Percentiles rank a stretch among this genome's conserved stretches.
These are phyloP conservation scores for Rachicladosporium sp. DNA, from an alignment of 2,329 filamentous ascomycete genomes.

Conservation along the genomic window DNA sequence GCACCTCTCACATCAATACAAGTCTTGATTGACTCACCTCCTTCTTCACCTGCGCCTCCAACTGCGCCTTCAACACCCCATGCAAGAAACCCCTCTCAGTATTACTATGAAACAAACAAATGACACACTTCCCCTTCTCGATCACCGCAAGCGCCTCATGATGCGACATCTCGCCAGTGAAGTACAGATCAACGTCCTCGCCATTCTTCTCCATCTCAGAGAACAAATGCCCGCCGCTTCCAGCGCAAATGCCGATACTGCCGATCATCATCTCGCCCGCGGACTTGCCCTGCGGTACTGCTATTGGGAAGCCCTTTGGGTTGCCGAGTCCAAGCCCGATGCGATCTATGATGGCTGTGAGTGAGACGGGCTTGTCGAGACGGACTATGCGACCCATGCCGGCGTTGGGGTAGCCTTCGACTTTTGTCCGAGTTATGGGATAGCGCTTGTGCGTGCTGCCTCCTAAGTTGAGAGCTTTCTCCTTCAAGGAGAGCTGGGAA, in stretches of 20 bases:
- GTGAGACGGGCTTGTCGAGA: slow-evolving; percentile 39
- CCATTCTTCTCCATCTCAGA: slow-evolving; percentile 38
- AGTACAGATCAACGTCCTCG: slow-evolving; percentile 59
- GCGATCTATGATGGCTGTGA: slow-evolving; percentile 48
- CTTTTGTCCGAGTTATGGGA: slow-evolving; percentile 39
- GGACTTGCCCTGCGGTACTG: slow-evolving; percentile 47
- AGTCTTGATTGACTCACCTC: slow-evolving; percentile 24
- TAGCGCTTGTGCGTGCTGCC: slow-evolving; percentile 37
- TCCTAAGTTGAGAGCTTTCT: slow-evolving; percentile 26
- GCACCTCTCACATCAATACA: not conserved
- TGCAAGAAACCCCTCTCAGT: slow-evolving; percentile 75
- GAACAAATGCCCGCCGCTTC: slow-evolving; percentile 70
- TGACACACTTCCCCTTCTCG: slow-evolving; percentile 69
- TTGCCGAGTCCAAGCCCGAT: slow-evolving; percentile 53
- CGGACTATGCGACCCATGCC: slow-evolving; percentile 51
- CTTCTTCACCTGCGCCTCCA: slow-evolving; percentile 47
- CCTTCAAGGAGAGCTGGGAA: slow-evolving; percentile 29
- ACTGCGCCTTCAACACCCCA: slow-evolving; percentile 53
- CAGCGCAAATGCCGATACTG: slow-evolving; percentile 77
- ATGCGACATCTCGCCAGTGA: slow-evolving; percentile 89
- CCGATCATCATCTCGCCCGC: slow-evolving; percentile 46
- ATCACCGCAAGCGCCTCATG: slow-evolving; percentile 81
- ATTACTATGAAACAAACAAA: slow-evolving; percentile 86
- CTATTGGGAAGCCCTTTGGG: slow-evolving; percentile 52
- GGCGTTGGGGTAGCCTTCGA: slow-evolving; percentile 34